Evolutionary conservation across 2,329 filamentous ascomycete species (phyloP), one percentile per base, ranked within the genome.

Genomic region (Pestalotiopsis sp.): DNA sequence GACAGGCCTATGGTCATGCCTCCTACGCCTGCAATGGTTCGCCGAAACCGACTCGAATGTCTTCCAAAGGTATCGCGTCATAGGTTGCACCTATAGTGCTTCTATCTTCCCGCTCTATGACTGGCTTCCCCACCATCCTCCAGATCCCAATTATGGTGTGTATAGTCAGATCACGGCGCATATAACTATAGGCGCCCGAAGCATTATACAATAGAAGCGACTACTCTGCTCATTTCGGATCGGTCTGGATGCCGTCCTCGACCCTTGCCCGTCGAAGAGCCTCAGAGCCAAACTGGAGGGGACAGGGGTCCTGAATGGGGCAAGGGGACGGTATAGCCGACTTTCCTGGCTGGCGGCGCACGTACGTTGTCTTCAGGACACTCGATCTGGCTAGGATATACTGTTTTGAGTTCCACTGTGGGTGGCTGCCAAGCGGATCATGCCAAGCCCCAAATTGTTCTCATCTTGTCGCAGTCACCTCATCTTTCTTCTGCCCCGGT

Each of bases 401-500:
- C 61, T 69, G 74, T 74, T 75, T 76, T 73, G 72, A 65, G 73
- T 76, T 72, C 72, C 75, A 71, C 64, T 71, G 72, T 72, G 73
- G 71, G 76, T 74, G 71, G 70, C 70, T 76, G 72, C 69, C 72
- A 72, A 71, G 73, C 71, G 74, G 76, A 76, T 76, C 75, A 74
- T 73, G 75, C 75, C 75, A 79, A 77, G 76, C 70, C 75, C 74
- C 45, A 52, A 36, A 76, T 77, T 76, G 76, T 76, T 76, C 74
- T 76, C 72, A 73, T 76, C 75, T 74, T 75, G 75, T 78, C 76
- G 74, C 77, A 77, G 76, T 74, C 74, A 75, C 73, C 71, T 73
- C 76, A 76, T 77, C 74, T 73, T 76, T 72, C 73, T 72, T 36
- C 7, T 36, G 31, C 7, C 69, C 74, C 67, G 65, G 17, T n/a